phyloP scores from a whole-genome alignment of 2,329 filamentous ascomycete genomes.

The Furcasterigmium furcatum region DNA sequence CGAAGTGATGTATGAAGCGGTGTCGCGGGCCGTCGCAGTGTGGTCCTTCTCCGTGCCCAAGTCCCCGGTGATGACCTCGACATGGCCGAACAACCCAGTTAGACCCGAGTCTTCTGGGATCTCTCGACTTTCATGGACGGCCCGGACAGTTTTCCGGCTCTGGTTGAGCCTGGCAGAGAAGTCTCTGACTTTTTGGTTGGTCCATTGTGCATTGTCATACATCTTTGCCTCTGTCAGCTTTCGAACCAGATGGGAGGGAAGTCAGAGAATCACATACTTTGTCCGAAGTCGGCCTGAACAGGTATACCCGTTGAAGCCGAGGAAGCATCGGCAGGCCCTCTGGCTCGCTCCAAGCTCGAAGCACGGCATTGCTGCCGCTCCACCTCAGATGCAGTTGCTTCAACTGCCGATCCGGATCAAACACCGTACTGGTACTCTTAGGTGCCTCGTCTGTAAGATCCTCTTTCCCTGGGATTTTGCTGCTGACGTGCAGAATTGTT shows the following conservation, averaged over 20 bases:
- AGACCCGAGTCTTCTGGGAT: too few relatives aligned
- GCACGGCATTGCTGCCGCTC: constrained; percentile 27
- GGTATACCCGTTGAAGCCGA: constrained; percentile 17
- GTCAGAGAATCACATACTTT: not conserved
- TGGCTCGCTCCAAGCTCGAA: constrained; percentile 21
- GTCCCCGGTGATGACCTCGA: not conserved
- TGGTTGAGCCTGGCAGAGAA: not conserved
- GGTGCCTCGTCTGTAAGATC: not conserved
- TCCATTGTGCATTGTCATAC: not conserved
- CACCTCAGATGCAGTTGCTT: constrained; percentile 23
- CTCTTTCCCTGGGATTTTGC: not conserved
- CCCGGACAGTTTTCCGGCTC: not conserved
- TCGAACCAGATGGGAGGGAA: not conserved
- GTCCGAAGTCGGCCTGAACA: constrained; percentile 9
- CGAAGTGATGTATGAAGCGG: not conserved
- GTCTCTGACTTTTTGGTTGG: not conserved
- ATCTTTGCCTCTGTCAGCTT: not conserved
- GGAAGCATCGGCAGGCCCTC: constrained; percentile 17
- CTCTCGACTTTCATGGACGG: too few relatives aligned
- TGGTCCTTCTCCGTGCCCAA: not conserved
- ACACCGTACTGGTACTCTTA: constrained; percentile 18
- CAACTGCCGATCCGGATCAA: constrained; percentile 6
- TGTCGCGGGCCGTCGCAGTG: not conserved
- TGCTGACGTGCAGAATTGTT: constrained; percentile 12
- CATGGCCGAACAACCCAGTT: not conserved